Evolutionary conservation across 2,329 filamentous ascomycete species (phyloP).

Genomic region (Hirsutella thompsonii): DNA sequence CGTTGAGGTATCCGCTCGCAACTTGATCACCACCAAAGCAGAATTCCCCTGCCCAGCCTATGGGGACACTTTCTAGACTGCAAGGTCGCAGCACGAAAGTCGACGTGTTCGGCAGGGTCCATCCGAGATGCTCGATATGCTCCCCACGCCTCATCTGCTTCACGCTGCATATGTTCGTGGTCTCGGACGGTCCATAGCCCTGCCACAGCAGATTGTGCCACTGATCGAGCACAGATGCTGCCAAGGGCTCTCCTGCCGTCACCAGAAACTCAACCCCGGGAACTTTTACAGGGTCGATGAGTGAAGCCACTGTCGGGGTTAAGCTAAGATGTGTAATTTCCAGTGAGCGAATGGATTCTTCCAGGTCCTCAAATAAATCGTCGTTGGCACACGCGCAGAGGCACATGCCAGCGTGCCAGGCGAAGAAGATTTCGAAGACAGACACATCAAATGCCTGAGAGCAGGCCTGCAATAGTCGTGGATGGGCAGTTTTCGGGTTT

Average conservation of each 20-base stretch:
- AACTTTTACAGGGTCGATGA: constrained; percentile 56
- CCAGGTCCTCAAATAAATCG: constrained; percentile 59
- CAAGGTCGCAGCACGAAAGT: constrained; percentile 45
- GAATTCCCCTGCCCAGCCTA: constrained; percentile 67
- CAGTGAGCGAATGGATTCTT: constrained; percentile 49
- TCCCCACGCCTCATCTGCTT: constrained; percentile 46
- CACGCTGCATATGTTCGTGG: constrained; percentile 77
- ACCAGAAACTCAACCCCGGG: constrained; percentile 64
- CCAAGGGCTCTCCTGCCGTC: constrained; percentile 71
- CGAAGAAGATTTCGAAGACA: constrained; percentile 81
- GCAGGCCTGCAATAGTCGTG: constrained; percentile 67
- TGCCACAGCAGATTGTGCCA: constrained; percentile 66
- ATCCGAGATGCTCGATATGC: constrained; percentile 63
- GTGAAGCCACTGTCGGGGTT: constrained; percentile 71
- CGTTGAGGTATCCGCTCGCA: constrained; percentile 59
- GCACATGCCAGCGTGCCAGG: constrained; percentile 67
- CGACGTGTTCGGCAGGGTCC: constrained; percentile 63
- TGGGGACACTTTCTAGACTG: constrained; percentile 41
- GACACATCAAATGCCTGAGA: constrained; percentile 81
- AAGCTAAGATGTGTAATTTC: constrained; percentile 68
- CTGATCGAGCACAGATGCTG: constrained; percentile 50
- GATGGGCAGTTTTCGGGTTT: constrained; percentile 18
- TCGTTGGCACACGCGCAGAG: constrained; percentile 67
- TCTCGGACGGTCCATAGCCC: constrained; percentile 76
- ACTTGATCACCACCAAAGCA: constrained; percentile 83